These are phyloP conservation scores for Irpex lacteus DNA, from an alignment of 1,284 basidiomycete genomes.

Conservation along the genomic window DNA sequence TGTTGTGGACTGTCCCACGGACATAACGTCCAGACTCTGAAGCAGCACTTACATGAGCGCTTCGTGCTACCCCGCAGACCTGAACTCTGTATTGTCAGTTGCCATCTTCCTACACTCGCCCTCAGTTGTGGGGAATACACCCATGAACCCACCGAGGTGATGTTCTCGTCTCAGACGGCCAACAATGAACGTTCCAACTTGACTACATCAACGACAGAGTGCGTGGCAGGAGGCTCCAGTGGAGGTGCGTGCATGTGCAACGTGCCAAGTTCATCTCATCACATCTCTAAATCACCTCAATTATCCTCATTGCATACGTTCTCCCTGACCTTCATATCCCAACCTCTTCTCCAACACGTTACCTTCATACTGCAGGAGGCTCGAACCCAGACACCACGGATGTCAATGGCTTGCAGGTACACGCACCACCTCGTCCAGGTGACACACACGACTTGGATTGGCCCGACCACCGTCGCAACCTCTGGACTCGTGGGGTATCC, in stretches of 20 bases:
- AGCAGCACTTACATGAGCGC: neutral
- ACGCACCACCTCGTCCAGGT: neutral
- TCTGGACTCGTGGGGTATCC: neutral
- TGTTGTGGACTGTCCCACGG: neutral
- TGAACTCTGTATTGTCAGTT: neutral
- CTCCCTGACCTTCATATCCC: neutral
- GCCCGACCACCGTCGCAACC: neutral
- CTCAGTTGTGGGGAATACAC: neutral
- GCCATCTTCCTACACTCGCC: neutral
- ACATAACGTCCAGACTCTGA: neutral
- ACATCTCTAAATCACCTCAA: neutral
- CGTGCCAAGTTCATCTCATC: constrained; percentile 1
- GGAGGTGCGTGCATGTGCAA: neutral
- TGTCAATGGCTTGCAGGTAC: constrained; percentile 1
- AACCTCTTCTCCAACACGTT: neutral
- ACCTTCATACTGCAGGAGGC: neutral
- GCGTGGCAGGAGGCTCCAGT: neutral
- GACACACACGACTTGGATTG: neutral
- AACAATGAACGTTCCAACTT: neutral
- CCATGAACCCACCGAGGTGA: neutral
- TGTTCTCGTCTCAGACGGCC: neutral
- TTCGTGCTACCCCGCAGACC: neutral
- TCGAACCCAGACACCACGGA: neutral
- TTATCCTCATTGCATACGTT: neutral
- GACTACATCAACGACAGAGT: neutral